Conservation (phyloP, 2,329 filamentous ascomycete genomes). For the Pseudocercospora eumusae region DNA sequence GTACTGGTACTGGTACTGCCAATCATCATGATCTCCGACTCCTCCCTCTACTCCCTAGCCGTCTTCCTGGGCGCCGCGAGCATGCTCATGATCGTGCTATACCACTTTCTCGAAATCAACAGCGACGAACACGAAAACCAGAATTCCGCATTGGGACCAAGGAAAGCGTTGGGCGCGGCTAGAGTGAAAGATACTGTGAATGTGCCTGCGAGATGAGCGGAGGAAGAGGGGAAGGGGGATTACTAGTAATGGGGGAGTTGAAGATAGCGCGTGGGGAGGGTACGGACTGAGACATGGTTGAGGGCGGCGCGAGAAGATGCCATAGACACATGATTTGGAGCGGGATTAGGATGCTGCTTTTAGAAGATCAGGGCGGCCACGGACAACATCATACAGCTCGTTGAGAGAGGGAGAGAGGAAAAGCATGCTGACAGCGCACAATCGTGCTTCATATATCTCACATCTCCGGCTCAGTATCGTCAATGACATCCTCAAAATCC, state of each 20-base stretch:
- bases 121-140: constrained; percentile 49
- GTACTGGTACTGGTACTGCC: too few relatives aligned
- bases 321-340: too few relatives aligned
- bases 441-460: constrained; percentile 13
- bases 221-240: too few relatives aligned
- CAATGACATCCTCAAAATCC: constrained; percentile 48
- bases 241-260: too few relatives aligned
- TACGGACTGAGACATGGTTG: too few relatives aligned
- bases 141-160: neutral
- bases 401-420: too few relatives aligned
- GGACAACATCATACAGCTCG: too few relatives aligned
- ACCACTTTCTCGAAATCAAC: constrained; percentile 96
- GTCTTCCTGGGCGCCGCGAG: constrained; percentile 87
- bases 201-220: neutral
- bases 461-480: constrained; percentile 29
- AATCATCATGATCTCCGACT: constrained; percentile 98
- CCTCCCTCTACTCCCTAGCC: constrained; percentile 84
- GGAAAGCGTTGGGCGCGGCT: neutral
- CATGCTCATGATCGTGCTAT: constrained; percentile 90
- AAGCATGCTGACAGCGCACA: too few relatives aligned
- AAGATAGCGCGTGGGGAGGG: too few relatives aligned
- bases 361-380: too few relatives aligned
- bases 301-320: too few relatives aligned
- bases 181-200: constrained; percentile 12
- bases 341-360: too few relatives aligned